Percentiles rank a stretch among this genome's conserved stretches.
Conservation (phyloP, 768 basidiomycete genomes). For the Harrya chromipes region DNA sequence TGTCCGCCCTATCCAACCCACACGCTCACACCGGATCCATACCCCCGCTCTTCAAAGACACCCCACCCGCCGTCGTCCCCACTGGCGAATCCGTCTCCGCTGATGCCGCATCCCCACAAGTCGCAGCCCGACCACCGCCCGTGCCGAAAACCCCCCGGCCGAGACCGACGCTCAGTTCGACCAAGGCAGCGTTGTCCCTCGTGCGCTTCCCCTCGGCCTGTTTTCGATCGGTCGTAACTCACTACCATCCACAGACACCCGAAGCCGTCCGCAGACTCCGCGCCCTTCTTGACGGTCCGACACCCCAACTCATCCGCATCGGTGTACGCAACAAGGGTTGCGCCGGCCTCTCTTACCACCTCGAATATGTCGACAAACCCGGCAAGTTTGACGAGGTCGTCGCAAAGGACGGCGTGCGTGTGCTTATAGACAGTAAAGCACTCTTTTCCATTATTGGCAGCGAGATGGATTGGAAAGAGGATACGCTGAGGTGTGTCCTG, state of each 20-base stretch:
- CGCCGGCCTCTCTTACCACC: slow-evolving; percentile 79
- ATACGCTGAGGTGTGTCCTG: slow-evolving; percentile 64
- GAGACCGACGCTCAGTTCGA: slow-evolving; percentile 62
- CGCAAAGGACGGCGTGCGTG: slow-evolving; percentile 90
- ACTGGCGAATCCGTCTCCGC: slow-evolving; percentile 44
- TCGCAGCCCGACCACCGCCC: slow-evolving; percentile 69
- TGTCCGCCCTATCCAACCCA: slow-evolving; percentile 52
- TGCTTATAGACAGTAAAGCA: slow-evolving; percentile 95
- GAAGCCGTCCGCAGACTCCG: slow-evolving; percentile 70
- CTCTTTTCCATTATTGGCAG: slow-evolving; percentile 97
- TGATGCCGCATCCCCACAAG: slow-evolving; percentile 67
- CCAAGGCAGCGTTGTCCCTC: slow-evolving; percentile 75
- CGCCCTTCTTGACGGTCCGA: slow-evolving; percentile 73
- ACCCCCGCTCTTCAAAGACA: slow-evolving; percentile 35
- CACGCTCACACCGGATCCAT: slow-evolving; percentile 12
- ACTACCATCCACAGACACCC: slow-evolving; percentile 56
- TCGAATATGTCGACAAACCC: slow-evolving; percentile 91
- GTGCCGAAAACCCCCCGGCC: slow-evolving; percentile 61
- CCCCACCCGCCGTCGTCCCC: slow-evolving; percentile 53
- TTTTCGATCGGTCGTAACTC: background rate
- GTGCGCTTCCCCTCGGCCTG: slow-evolving; percentile 38
- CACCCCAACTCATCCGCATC: slow-evolving; percentile 90
- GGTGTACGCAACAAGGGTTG: slow-evolving; percentile 98
- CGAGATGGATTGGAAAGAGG: slow-evolving; percentile 99
- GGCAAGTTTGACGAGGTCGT: slow-evolving; percentile 96